Conservation (phyloP, 805 yeast species). For the Candida wancherniae region DNA sequence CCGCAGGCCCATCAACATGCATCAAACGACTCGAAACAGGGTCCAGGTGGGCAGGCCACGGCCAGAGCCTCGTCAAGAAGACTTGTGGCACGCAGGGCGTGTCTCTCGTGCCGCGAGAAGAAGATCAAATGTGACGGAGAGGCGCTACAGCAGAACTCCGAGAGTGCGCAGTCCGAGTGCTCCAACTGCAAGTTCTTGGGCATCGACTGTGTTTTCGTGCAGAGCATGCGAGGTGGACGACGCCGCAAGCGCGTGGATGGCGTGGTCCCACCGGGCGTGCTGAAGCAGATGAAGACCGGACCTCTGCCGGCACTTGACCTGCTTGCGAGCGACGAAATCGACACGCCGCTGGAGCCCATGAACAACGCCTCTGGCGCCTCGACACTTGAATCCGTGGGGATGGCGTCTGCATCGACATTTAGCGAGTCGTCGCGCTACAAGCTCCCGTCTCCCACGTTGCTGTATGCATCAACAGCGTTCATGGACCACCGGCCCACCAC, state of each 20-base stretch:
- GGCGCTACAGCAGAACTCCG: constrained; percentile 1
- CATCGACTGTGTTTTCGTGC: constrained; percentile 51
- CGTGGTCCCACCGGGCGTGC: neutral
- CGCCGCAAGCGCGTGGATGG: constrained; percentile 28
- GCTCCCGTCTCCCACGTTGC: constrained; percentile 12
- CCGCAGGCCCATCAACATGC: no score
- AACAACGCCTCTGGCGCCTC: neutral
- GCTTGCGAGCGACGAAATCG: neutral
- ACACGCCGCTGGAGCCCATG: neutral
- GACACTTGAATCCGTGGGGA: neutral
- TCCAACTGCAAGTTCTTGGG: constrained; percentile 46
- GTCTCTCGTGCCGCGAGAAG: constrained; percentile 59
- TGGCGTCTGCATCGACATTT: neutral
- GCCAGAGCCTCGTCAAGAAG: constrained; percentile 21
- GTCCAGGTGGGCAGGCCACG: no score
- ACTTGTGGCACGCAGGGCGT: constrained; percentile 57
- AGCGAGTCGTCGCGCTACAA: constrained; percentile 2
- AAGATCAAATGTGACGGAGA: constrained; percentile 68
- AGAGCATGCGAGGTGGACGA: constrained; percentile 54
- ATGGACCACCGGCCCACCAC: constrained; percentile 8
- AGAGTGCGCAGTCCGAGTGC: constrained; percentile 26
- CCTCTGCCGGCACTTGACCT: neutral
- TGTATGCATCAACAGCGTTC: constrained; percentile 7
- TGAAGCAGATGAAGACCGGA: neutral
- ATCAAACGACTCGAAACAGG: no score